These are phyloP conservation scores for Trichoderma pleuroti DNA, from an alignment of 2,329 filamentous ascomycete genomes.

Conservation along the genomic window DNA sequence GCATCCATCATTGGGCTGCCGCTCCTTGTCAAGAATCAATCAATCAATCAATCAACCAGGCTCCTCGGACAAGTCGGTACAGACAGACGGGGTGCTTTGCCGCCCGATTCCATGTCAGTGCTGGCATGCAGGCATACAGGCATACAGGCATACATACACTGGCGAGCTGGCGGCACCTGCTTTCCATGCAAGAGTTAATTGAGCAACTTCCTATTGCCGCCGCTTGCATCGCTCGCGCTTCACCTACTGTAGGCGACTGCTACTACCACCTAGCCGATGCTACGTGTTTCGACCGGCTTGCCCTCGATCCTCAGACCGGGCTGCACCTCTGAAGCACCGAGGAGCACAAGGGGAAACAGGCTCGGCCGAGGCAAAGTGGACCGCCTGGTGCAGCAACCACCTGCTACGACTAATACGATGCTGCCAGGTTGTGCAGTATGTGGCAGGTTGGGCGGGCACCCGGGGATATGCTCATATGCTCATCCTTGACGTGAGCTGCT, in stretches of 20 bases:
- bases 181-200: background rate
- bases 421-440: background rate
- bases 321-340: background rate
- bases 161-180: background rate
- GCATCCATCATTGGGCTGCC: background rate
- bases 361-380: background rate
- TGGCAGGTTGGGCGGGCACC: background rate
- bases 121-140: background rate
- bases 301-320: background rate
- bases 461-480: background rate
- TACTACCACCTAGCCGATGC: slow-evolving; percentile 4
- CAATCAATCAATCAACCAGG: background rate
- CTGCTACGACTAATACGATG: background rate
- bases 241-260: background rate
- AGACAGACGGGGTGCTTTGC: background rate
- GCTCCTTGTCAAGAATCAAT: background rate
- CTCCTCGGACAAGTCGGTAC: background rate
- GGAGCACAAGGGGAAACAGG: background rate
- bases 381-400: background rate
- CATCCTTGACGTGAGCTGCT: background rate
- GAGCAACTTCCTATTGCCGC: background rate
- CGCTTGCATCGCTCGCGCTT: background rate
- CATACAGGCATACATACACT: background rate
- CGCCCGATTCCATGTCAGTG: background rate
- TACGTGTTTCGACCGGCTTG: background rate